These are phyloP conservation scores for Scheffersomyces lignicola DNA, from an alignment of 1,139 yeast genomes.

Conservation along the genomic window DNA sequence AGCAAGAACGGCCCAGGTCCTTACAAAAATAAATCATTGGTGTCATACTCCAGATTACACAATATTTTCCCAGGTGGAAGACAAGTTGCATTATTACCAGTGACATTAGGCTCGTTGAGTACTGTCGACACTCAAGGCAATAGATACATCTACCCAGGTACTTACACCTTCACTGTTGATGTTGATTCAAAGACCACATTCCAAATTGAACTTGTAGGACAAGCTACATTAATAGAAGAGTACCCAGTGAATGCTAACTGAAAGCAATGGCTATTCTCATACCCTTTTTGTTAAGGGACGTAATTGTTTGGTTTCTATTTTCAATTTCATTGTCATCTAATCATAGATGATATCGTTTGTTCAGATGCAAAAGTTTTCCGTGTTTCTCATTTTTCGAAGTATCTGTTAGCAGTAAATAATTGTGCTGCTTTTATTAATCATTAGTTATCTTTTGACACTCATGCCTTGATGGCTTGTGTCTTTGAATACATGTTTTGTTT, in stretches of 20 bases:
- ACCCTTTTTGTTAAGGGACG: no score
- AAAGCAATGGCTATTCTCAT: no score
- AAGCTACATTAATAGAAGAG: slow-evolving; percentile 6
- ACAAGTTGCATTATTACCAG: slow-evolving; percentile 8
- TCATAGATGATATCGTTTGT: no score
- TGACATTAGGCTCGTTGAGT: slow-evolving; percentile 7
- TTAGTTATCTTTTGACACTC: no score
- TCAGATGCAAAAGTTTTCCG: no score
- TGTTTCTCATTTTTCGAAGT: no score
- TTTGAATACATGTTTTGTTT: no score
- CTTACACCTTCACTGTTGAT: slow-evolving; percentile 8
- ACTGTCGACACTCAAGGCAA: slow-evolving; percentile 7
- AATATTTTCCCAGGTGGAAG: slow-evolving; percentile 4
- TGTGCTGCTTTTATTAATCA: no score
- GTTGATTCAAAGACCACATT: slow-evolving; percentile 5
- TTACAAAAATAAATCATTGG: slow-evolving; percentile 7
- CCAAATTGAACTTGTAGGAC: slow-evolving; percentile 7
- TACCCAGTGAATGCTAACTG: slow-evolving; percentile 5
- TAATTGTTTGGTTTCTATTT: no score
- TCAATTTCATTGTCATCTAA: no score
- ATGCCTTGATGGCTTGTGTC: no score
- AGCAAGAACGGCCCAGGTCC: slow-evolving; percentile 9
- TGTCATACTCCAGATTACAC: slow-evolving; percentile 8
- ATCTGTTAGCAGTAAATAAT: no score
- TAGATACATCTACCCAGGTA: slow-evolving; percentile 9